Base-by-base conservation (phyloP, 2,329 filamentous ascomycete species). In the Pseudocercospora macadamiae region DNA sequence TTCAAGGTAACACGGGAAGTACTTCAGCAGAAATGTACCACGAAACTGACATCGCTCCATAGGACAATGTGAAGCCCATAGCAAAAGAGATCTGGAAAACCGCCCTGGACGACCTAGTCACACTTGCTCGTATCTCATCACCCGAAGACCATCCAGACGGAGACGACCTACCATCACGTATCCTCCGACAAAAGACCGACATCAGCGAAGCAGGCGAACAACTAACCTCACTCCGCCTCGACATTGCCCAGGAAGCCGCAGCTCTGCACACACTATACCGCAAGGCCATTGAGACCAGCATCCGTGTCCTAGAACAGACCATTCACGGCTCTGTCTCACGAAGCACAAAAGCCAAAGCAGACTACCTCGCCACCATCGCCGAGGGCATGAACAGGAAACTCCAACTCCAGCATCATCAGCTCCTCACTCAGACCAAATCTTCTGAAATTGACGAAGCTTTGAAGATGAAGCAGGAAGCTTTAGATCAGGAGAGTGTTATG, bases 281-380 rank as follows among this genome's bases (percentile, higher is more conserved):
- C 25, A 45, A 69, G 18, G 62, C 77, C 16, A 70, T 79, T 9
- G 70, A 74, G 39, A 66, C 69, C n/a, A 66, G 68, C 36, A 77
- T 82, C 49, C 71, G 71, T 14, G 72, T 75, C 30, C 72, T 81
- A 6, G 79, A 82, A 64, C 79, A 80, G 60, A 78, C 74, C 0
- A 74, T 79, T 32, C 77, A 81, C 62, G 79, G 79, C 49, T 69
- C 74, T 3, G 66, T 80, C 0, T 69, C 78, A 1, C 71, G 79
- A 0, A 69, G 71, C 39, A 73, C 73, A 2, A 75, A 75, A 55
- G 73, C 78, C 0, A 73, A 75, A 52, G 76, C 78, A 0, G 78
- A 80, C 34, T 75, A 76, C 37, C 65, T 80, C 0, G 72, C 73
- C 7, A 66, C 71, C 1, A 75, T 78, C 14, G 77, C 78, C 8